Base-by-base conservation (phyloP, 257 asterid species). In the Plantago major region DNA sequence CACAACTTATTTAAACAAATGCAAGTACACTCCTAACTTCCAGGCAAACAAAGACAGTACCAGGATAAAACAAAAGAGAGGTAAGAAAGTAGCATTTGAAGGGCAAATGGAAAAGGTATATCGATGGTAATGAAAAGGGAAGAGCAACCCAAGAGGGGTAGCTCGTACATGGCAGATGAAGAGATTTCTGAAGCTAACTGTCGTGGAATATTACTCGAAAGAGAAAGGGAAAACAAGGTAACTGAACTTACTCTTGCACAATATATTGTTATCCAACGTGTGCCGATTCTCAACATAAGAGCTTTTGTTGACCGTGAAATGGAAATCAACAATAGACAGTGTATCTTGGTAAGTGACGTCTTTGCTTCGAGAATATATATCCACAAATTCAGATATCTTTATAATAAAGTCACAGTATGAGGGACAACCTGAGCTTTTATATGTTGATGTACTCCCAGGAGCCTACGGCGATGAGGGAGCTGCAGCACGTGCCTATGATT, bases 401-500 rank as follows among this genome's bases (percentile, higher is more conserved):
- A 37, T 8, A 42, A 26, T 9, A 52, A 42, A 19, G 19, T 33
- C 45, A 30, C 40, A 33, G 2, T n/a, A n/a, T n/a, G n/a, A 37
- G 42, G 52, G 52, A 33, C 40, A 33, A 33, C 0, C 40, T 33
- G 40, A 33, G 40, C 40, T 33, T 33, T 33, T 1, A 33, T 33
- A 1, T 33, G 8, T 33, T 5, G 3, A 33, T 33, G 40, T 22
- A 22, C 26, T 33, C 40, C 40, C 6, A 81, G 84, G 87, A 59
- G 87, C 82, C 47, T 78, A 73, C 73, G 84, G 74, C 30, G 78
- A 75, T 19, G 84, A 81, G 59, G 81, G 77, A 74, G 83, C 87
- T 48, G 87, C 84, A 64, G 87, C 84, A 30, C 61, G 81, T 59
- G 83, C 87, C 8, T 78, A 78, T 49, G 87, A 81, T 63, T 75